A percentile compares a stretch with the other conserved stretches of the same genome.
These are phyloP conservation scores for Crucibulum laeve DNA, from an alignment of 768 basidiomycete species.

Conservation along the genomic window DNA sequence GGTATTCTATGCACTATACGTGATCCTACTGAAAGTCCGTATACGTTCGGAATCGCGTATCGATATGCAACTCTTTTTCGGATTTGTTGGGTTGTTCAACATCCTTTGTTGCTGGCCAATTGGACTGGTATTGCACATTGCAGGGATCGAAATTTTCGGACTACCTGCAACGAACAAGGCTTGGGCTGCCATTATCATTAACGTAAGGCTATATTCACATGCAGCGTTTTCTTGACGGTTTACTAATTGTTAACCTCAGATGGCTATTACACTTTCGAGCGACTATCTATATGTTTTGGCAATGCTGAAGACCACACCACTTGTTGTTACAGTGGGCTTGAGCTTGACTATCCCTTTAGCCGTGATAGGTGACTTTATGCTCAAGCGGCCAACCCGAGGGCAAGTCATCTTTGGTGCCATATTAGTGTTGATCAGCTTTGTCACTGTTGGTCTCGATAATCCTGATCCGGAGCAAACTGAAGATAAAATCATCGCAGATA, in stretches of 20 bases:
- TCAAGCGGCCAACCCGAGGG: constrained; percentile 35
- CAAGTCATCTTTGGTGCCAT: constrained; percentile 71
- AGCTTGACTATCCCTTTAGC: constrained; percentile 93
- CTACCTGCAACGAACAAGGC: constrained; percentile 48
- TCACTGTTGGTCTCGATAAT: constrained; percentile 29
- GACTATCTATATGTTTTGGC: constrained; percentile 86
- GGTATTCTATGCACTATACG: constrained; percentile 83
- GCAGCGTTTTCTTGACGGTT: background rate
- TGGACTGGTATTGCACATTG: constrained; percentile 69
- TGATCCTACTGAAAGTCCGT: constrained; percentile 84
- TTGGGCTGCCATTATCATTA: constrained; percentile 31
- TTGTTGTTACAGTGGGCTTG: constrained; percentile 90
- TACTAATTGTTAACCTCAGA: constrained; percentile 35
- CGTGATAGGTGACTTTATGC: constrained; percentile 65
- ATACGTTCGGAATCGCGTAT: constrained; percentile 78
- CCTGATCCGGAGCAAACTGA: constrained; percentile 2
- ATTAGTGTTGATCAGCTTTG: constrained; percentile 74
- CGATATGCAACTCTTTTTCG: constrained; percentile 94
- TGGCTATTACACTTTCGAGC: constrained; percentile 77
- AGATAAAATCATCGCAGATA: background rate
- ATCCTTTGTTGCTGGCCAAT: constrained; percentile 73
- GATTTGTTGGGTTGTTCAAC: constrained; percentile 89
- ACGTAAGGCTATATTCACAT: constrained; percentile 21
- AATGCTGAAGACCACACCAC: constrained; percentile 95
- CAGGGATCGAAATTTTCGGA: constrained; percentile 71